Base-by-base conservation (phyloP, 345 rosid genomes). In the Eucalyptus curtisii region DNA sequence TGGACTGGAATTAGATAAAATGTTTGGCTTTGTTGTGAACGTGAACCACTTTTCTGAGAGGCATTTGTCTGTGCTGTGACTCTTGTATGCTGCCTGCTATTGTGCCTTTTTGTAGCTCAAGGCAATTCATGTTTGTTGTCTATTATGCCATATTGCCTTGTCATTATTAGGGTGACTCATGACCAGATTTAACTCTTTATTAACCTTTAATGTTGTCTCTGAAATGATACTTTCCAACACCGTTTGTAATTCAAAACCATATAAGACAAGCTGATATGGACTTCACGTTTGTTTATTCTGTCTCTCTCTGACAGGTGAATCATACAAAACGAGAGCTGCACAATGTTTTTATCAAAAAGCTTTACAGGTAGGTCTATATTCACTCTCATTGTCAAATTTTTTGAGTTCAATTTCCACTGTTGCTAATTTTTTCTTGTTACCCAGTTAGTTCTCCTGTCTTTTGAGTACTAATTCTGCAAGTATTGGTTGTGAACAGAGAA, bases 271-370 rank as follows among this genome's bases (percentile, higher is more conserved):
- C 47, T 37, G 47, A 76, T 40, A 76, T 76, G 84, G 47, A 10
- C 84, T 76, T 6, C 47, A 76, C 1, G 15, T 76, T 76, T 40
- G 64, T 31, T 87, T 30, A 79, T n/a, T 86, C 27, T 81, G 49
- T 89, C 25, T 89, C 76, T 86, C 86, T 90, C 81, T 90, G 87
- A 88, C 91, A 98, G 99, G 99, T 98, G 86, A 95, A 97, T 88
- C 98, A 96, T 92, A 95, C 99, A 5, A 98, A 98, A 92, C 97
- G 99, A 6, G 99, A 98, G 91, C 90, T 98, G 91, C 99, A 97
- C 93, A 98, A 97, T 88, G 94, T 97, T 89, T 96, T 98, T 92
- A 98, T 98, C 88, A 95, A 91, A 92, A 98, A 96, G 94, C 99
- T 98, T 68, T 98, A 97, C 95, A 96, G 99, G 99, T 97, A 90